Base-by-base conservation (phyloP, 148 eudicot genomes). In the Rhododendron mucronatum region DNA sequence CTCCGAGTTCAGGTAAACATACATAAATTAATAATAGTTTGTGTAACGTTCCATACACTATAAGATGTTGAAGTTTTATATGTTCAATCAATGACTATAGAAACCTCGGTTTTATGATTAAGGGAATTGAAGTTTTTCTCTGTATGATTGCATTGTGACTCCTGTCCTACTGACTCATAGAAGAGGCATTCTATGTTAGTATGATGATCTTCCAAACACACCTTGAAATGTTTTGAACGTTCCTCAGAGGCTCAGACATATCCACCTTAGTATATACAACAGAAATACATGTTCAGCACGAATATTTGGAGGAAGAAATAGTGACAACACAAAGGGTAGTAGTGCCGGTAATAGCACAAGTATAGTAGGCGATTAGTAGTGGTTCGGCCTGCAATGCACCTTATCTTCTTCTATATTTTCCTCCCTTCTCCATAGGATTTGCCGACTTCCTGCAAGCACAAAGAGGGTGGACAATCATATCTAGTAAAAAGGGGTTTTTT, bases 1-100 rank as follows among this genome's bases (percentile, higher is more conserved):
- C 93, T 82, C 83, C 91, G 47, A 75, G 23, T 85, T 85, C 98
- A 83, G 98, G 98, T 95, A 89, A 88, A 39, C 21, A 9, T 82
- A 30, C 61, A 35, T 83, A 47, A 47, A 76, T 21, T 33, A 50
- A 45, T 78, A 63, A 16, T 45, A 13, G 45, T 69, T 41, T 80
- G 63, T 80, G 41, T n/a, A 7, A 47, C 2, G 9, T 82, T 39
- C 83, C 47, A 30, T 81, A 15, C 33, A 23, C 30, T 12, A 28
- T 45, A 67, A 82, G 41, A 47, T 82, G 26, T 7, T 48, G 65
- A 82, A 81, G 35, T 57, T 82, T 23, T 59, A 15, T 37, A 0
- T 61, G 15, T 82, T 48, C 51, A 61, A n/a, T 21, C 51, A 41
- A 82, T 41, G 50, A 39, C 55, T 47, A n/a, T 35, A 82, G 35